Conservation (phyloP, 345 rosid genomes). For the Conringia planisiliqua region DNA sequence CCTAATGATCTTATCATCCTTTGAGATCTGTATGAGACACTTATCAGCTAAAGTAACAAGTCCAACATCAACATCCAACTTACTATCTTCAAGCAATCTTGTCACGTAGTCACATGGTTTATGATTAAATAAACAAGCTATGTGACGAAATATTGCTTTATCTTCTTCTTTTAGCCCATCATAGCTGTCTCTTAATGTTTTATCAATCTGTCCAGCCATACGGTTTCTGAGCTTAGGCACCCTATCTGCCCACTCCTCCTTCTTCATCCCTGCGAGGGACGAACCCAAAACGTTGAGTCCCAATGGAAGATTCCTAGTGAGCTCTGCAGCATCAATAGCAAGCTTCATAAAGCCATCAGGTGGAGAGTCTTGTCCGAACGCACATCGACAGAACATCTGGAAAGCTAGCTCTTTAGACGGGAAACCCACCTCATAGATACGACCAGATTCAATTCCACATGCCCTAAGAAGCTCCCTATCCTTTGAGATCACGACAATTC, state of each 20-base stretch:
- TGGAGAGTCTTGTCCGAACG: neutral
- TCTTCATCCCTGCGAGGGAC: neutral
- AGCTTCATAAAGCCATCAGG: neutral
- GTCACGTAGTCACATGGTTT: neutral
- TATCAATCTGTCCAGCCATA: neutral
- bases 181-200: neutral
- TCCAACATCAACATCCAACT: neutral
- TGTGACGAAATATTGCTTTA: constrained; percentile 1
- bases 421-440: neutral
- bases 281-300: neutral
- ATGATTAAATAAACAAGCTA: neutral
- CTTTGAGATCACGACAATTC: neutral
- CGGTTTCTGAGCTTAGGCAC: neutral
- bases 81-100: neutral
- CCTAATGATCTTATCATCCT: neutral
- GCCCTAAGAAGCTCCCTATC: neutral
- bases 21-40: constrained; percentile 6
- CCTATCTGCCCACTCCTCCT: neutral
- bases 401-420: neutral
- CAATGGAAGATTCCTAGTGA: neutral
- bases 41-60: neutral
- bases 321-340: neutral
- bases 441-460: neutral
- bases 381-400: neutral
- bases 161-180: neutral